Evolutionary conservation across 371 early-diverging fungal species (phyloP), one percentile per base, ranked within the genome.

Genomic region (Umbelopsis sp.): DNA sequence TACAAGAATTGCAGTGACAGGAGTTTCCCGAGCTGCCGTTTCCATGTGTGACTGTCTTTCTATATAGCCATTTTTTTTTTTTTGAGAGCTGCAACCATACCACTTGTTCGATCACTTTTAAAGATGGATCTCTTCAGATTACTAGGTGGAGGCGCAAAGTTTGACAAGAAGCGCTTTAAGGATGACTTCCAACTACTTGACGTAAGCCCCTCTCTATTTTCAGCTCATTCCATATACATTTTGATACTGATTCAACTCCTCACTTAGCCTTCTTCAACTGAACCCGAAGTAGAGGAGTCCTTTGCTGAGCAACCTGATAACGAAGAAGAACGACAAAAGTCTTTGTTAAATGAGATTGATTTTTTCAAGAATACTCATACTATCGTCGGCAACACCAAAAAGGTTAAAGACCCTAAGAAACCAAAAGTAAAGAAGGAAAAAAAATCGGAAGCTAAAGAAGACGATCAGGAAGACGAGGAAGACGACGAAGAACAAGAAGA

Each of bases 111-210:
- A 37, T 5, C n/a, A 65, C 38, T 45, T 63, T 29, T 12, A 63
- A 16, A 51, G 52, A 74, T 91, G 91, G 94, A 95, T 80, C 76
- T 94, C 65, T 95, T 96, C 83, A 83, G 86, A 44, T 76, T 90
- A 57, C 81, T 96, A 57, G 92, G 94, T 24, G 86, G 90, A n/a
- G 95, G 95, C 22, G 93, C 94, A 4, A 89, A 80, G 67, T 95
- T 96, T 66, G 88, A 96, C 80, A 92, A 90, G 70, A 82, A 82
- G 62, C 87, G 92, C 11, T 95, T 94, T 74, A 77, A 83, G 45
- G 78, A 86, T 7, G 96, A 95, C 68, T 79, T 93, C 48, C 78
- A 87, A 5, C 73, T 93, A 16, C 93, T 96, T 78, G 85, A 91
- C 72, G 89, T 85, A 79, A 65, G 69, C 12, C 20, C 7, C 11